Percentiles rank a stretch among this genome's conserved stretches.
Conservation (phyloP, 83 land plant species). For the Diphasiastrum complanatum region DNA sequence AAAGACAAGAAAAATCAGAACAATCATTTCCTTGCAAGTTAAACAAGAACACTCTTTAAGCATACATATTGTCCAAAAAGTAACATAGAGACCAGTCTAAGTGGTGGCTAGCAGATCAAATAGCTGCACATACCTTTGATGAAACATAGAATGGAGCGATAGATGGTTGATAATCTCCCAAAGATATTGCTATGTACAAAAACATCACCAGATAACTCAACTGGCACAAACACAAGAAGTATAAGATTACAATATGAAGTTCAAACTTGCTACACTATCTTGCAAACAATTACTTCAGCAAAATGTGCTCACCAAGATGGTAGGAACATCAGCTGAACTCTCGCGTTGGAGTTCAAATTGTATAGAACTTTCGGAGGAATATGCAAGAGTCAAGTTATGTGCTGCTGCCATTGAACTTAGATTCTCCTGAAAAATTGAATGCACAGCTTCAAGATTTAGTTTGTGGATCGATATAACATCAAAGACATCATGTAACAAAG, state of each 20-base stretch:
- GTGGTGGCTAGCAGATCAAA: not conserved
- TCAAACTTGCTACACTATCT: no score
- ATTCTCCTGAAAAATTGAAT: conserved; percentile 82
- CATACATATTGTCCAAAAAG: no score
- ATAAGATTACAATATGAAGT: conserved; percentile 7
- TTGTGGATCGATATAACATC: no score
- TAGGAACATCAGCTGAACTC: conserved; percentile 81
- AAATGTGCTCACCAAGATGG: conserved; percentile 73
- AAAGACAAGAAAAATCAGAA: no score
- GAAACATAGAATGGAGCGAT: conserved; percentile 70
- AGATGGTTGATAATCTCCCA: conserved; percentile 64
- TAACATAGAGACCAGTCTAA: no score
- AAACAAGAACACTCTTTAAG: no score
- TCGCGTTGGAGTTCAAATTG: conserved; percentile 88
- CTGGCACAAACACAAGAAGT: conserved; percentile 51
- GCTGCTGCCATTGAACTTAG: conserved; percentile 55
- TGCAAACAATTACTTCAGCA: no score
- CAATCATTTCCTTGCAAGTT: no score
- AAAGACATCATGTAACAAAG: no score
- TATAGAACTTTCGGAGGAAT: conserved; percentile 89
- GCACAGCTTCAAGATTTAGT: no score
- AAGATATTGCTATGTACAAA: conserved; percentile 75
- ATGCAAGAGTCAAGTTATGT: conserved; percentile 68
- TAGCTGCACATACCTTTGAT: conserved; percentile 61
- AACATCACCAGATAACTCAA: conserved; percentile 96